Evolutionary conservation across 2,329 filamentous ascomycete species (phyloP), one percentile per base, ranked within the genome.

Genomic region (Hysterium pulicare): DNA sequence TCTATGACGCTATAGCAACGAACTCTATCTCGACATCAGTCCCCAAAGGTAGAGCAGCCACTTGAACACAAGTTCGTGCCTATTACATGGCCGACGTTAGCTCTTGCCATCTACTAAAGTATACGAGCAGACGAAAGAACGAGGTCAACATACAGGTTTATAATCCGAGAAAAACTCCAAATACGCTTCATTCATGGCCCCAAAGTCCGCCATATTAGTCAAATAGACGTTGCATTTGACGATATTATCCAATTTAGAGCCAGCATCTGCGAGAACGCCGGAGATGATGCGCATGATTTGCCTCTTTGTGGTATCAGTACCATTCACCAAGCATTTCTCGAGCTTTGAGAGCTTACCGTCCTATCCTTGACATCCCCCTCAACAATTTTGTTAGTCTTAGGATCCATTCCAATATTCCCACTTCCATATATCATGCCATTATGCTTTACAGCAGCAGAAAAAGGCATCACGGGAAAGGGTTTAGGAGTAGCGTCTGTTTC

Each of bases 341-440:
- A 17, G 24, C 33, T 15, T 41, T 51, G 22, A 17, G 15, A 16
- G 38, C 69, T 42, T 66, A 81, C 78, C 42, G 74, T 75, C 26
- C 74, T 65, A 42, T 77, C 78, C 48, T 73, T 72, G 41, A 84
- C 68, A 40, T 74, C 73, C 3, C 81, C 82, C 9, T 80, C 73
- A 6, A 81, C 71, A 2, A 84, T 42, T 41, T 75, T 69, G 16
- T 66, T 69, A 0, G 78, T 81, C n/a, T 58, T 61, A 0, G 79
- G 74, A 50, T 83, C 75, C 53, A 80, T 69, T 11, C 77, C 78
- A 23, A 86, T 71, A 47, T 73, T 74, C 19, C 83, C 84, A 2
- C 81, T 84, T 69, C 82, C 85, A 69, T 84, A 87, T n/a, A 87
- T 79, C 61, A 83, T 77, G 54, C 81, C 82, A 55, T 82, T 80